Evolutionary conservation across 139 green algal genomes (phyloP).

Genomic region (Yamagishiella unicocca): DNA sequence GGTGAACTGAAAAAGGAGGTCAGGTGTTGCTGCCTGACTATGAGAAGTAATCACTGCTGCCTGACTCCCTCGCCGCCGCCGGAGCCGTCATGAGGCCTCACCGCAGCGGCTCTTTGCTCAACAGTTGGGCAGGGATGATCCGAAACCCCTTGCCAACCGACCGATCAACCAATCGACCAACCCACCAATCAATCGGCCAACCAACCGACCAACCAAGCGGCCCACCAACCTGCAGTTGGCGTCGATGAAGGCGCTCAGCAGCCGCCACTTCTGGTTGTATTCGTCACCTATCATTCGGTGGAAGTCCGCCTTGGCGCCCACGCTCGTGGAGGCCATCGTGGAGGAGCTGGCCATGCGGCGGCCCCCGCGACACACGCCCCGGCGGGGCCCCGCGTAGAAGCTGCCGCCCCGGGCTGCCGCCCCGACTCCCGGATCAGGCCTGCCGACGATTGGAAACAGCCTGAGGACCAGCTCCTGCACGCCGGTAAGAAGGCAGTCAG

Average conservation of each 20-base stretch:
- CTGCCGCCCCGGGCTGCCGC: not conserved
- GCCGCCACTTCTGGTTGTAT: constrained; percentile 24
- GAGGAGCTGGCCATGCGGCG: not conserved
- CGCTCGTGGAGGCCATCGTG: not conserved
- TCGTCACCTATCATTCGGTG: not conserved
- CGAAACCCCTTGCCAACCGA: no score
- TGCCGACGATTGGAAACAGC: constrained; percentile 12
- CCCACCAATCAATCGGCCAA: no score
- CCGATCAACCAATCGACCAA: no score
- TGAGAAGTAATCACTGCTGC: not conserved
- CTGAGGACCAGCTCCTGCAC: constrained; percentile 1
- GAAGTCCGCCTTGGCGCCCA: constrained; percentile 24
- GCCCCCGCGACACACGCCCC: not conserved
- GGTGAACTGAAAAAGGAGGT: not conserved
- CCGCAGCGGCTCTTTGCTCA: not conserved
- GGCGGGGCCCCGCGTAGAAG: not conserved
- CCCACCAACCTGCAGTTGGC: constrained; percentile 14
- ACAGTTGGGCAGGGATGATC: no score
- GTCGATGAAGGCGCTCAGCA: constrained; percentile 20
- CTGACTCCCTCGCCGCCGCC: not conserved
- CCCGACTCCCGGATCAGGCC: not conserved
- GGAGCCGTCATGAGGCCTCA: not conserved
- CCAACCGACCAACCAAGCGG: not conserved
- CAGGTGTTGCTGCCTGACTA: not conserved
- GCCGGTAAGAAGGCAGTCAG: not conserved